Evolutionary conservation across 1,139 yeast species (phyloP).

Genomic region (Blastobotrys proliferans): DNA sequence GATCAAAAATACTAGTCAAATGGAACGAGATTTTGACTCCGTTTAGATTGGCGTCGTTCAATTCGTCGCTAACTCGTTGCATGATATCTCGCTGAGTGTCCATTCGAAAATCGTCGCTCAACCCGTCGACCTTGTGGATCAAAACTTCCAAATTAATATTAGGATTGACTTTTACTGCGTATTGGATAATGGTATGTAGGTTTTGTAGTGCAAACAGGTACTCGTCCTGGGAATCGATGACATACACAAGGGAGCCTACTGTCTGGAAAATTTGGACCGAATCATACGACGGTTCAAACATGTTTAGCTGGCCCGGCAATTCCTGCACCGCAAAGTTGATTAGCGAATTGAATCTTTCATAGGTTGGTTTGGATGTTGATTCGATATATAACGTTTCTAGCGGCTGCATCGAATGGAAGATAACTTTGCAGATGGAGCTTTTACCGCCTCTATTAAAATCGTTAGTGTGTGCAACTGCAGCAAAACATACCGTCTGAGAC

Average conservation of each 20-base stretch:
- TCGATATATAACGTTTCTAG: slow-evolving; percentile 87
- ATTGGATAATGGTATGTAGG: slow-evolving; percentile 81
- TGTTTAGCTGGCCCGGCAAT: slow-evolving; percentile 88
- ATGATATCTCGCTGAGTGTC: slow-evolving; percentile 96
- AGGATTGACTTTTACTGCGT: slow-evolving; percentile 83
- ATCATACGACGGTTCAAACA: slow-evolving; percentile 75
- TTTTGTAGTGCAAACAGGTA: slow-evolving; percentile 88
- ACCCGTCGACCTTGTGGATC: slow-evolving; percentile 92
- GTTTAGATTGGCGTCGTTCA: slow-evolving; percentile 82
- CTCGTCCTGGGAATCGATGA: slow-evolving; percentile 88
- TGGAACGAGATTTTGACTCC: slow-evolving; percentile 91
- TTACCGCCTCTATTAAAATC: slow-evolving; percentile 49
- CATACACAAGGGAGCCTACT: slow-evolving; percentile 92
- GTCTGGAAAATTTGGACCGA: slow-evolving; percentile 71
- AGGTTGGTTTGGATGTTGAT: slow-evolving; percentile 81
- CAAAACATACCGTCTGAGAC: slow-evolving; percentile 49
- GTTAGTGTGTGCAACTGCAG: not conserved
- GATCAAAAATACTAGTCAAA: slow-evolving; percentile 90
- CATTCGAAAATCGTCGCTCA: slow-evolving; percentile 85
- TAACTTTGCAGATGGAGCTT: slow-evolving; percentile 89
- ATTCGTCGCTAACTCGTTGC: slow-evolving; percentile 93
- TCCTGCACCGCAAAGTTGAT: slow-evolving; percentile 93
- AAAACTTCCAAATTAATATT: slow-evolving; percentile 83
- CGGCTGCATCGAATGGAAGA: slow-evolving; percentile 96
- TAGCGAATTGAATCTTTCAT: slow-evolving; percentile 50